Conservation (phyloP, 371 early-diverging fungal genomes). For the Fennellomyces sp. region DNA sequence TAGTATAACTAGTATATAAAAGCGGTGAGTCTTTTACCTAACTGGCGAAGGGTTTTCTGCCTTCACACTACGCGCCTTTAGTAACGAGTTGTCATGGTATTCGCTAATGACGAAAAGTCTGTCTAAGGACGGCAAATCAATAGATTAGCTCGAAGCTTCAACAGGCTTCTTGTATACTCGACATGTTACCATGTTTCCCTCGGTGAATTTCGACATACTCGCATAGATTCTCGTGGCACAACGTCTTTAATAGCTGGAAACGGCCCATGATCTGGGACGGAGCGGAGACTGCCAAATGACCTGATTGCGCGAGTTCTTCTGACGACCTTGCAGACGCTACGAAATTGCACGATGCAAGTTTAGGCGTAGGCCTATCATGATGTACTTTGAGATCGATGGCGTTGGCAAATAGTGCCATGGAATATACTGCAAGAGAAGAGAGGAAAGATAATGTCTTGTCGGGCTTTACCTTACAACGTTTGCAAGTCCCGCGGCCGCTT, state of each 20-base stretch:
- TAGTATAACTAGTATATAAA: background rate
- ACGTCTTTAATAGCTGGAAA: slow-evolving; percentile 61
- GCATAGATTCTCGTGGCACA: slow-evolving; percentile 59
- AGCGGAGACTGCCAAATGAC: slow-evolving; percentile 53
- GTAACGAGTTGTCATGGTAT: slow-evolving; percentile 45
- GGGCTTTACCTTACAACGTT: no score
- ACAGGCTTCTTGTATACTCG: background rate
- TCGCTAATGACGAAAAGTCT: slow-evolving; percentile 65
- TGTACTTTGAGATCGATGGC: slow-evolving; percentile 28
- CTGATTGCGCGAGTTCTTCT: slow-evolving; percentile 44
- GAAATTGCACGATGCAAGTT: slow-evolving; percentile 45
- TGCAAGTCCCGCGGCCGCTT: no score
- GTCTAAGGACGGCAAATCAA: slow-evolving; percentile 29
- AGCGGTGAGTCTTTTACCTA: slow-evolving; percentile 11
- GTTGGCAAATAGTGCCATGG: slow-evolving; percentile 48
- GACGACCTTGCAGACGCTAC: slow-evolving; percentile 45
- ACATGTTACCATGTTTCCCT: slow-evolving; percentile 60
- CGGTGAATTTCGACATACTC: slow-evolving; percentile 63
- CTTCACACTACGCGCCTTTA: slow-evolving; percentile 28
- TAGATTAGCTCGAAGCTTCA: background rate
- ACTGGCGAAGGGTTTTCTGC: slow-evolving; percentile 19
- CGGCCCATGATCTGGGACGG: slow-evolving; percentile 64
- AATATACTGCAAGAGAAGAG: no score
- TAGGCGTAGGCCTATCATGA: slow-evolving; percentile 23
- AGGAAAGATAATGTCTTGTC: no score